Conservation (phyloP, 495 filamentous ascomycete species). For the Aspergillus campestris region DNA sequence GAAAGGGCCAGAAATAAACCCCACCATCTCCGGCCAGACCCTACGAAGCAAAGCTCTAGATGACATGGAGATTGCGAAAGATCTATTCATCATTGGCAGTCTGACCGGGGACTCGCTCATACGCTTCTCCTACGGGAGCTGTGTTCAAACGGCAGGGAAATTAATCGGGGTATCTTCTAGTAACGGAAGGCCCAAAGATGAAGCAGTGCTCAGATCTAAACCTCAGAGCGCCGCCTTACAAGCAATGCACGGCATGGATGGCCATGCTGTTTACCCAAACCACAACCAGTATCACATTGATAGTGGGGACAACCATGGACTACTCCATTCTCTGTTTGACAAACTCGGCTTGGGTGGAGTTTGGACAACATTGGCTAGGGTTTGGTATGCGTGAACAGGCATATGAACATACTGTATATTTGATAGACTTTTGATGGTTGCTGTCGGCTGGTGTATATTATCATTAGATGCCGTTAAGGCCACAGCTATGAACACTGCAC, state of each 20-base stretch:
- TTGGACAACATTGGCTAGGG: too few relatives aligned
- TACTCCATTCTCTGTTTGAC: constrained; percentile 9
- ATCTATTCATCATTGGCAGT: constrained; percentile 55
- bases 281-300: constrained; percentile 4
- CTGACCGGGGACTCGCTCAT: constrained; percentile 58
- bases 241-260: constrained; percentile 37
- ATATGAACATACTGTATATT: too few relatives aligned
- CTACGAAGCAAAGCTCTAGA: constrained; percentile 46
- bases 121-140: constrained; percentile 55
- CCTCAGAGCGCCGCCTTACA: constrained; percentile 17
- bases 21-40: constrained; percentile 45
- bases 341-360: constrained; percentile 2
- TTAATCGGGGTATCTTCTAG: constrained; percentile 29
- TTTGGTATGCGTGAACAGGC: too few relatives aligned
- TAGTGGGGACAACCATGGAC: constrained; percentile 18
- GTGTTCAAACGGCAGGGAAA: constrained; percentile 49
- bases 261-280: constrained; percentile 25
- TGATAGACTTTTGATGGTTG: too few relatives aligned
- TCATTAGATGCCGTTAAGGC: too few relatives aligned
- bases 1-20: constrained; percentile 13
- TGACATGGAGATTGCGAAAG: constrained; percentile 45
- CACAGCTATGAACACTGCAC: too few relatives aligned
- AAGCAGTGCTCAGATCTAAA: constrained; percentile 9
- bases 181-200: constrained; percentile 9
- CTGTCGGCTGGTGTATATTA: too few relatives aligned